phyloP scores from a whole-genome alignment of 2,329 filamentous ascomycete genomes.

The Periconia digitata region DNA sequence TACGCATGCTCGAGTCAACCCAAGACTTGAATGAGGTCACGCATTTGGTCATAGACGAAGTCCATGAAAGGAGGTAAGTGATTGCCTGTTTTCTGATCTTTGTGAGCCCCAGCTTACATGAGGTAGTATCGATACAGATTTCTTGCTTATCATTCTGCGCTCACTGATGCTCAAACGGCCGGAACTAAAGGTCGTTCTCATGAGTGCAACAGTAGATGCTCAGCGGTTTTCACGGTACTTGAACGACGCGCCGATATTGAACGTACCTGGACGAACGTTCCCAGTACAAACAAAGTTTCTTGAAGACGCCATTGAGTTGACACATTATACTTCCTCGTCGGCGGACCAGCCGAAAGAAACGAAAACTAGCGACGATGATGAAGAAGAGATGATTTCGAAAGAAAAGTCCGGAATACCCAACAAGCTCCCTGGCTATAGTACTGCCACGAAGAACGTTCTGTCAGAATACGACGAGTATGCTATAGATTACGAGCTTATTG shows the following conservation, averaged over 20 bases:
- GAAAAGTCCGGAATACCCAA: constrained; percentile 62
- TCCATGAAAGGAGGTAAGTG: constrained; percentile 74
- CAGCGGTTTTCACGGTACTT: constrained; percentile 89
- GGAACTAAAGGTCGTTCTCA: constrained; percentile 88
- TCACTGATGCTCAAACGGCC: constrained; percentile 75
- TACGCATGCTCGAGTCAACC: constrained; percentile 92
- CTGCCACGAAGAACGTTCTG: constrained; percentile 73
- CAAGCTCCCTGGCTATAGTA: constrained; percentile 72
- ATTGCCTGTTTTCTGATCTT: too few species aligned
- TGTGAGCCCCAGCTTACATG: background rate
- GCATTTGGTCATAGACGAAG: constrained; percentile 94
- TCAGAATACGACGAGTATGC: constrained; percentile 84
- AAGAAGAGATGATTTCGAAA: constrained; percentile 41
- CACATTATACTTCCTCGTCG: constrained; percentile 61
- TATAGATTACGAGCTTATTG: constrained; percentile 85
- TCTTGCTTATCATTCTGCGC: constrained; percentile 87
- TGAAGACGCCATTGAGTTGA: constrained; percentile 89
- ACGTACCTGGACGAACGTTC: constrained; percentile 90
- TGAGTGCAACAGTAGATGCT: constrained; percentile 97
- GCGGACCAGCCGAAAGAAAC: constrained; percentile 57
- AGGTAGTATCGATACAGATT: constrained; percentile 85
- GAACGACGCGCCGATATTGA: constrained; percentile 79
- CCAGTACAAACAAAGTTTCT: constrained; percentile 86
- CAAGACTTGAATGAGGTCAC: constrained; percentile 87
- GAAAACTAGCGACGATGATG: constrained; percentile 48